Percentiles rank a stretch among this genome's conserved stretches.
Conservation (phyloP, 2,329 filamentous ascomycete genomes). For the Huntiella omanensis region DNA sequence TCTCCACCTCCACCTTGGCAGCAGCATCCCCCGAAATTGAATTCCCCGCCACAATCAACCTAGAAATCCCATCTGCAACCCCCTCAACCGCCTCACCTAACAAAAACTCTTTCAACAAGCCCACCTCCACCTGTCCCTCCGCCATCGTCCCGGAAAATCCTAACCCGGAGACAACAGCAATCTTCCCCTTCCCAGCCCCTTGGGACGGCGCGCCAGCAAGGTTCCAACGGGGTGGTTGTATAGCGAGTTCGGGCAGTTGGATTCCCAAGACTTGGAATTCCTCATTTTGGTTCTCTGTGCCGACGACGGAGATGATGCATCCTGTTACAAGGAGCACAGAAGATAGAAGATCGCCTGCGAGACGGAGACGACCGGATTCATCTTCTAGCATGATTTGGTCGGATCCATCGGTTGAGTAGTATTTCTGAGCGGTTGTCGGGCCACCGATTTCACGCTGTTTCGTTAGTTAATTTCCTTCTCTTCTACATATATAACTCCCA, state of each 20-base stretch:
- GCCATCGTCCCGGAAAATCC: conserved; percentile 57
- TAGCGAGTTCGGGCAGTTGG: conserved; percentile 69
- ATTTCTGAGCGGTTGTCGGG: conserved; percentile 58
- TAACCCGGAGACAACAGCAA: conserved; percentile 71
- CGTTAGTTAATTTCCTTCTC: not conserved
- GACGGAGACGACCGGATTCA: conserved; percentile 70
- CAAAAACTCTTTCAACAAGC: conserved; percentile 69
- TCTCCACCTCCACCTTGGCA: conserved; percentile 20
- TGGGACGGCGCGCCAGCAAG: conserved; percentile 29
- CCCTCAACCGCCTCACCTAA: conserved; percentile 57
- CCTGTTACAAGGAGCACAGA: conserved; percentile 68
- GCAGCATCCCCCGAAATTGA: conserved; percentile 47
- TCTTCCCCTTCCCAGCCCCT: not conserved
- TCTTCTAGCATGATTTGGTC: conserved; percentile 80
- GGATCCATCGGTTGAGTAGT: conserved; percentile 40
- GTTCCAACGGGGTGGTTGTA: conserved; percentile 66
- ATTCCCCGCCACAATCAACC: conserved; percentile 82
- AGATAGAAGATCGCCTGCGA: conserved; percentile 53
- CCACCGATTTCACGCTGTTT: conserved; percentile 70
- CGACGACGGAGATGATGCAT: conserved; percentile 83
- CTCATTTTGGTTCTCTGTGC: conserved; percentile 79
- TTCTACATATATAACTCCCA: not conserved
- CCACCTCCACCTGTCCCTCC: conserved; percentile 55
- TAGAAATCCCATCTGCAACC: conserved; percentile 48
- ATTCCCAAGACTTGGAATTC: conserved; percentile 86